Base-by-base conservation (phyloP, 257 asterid species). In the Mentha longifolia region DNA sequence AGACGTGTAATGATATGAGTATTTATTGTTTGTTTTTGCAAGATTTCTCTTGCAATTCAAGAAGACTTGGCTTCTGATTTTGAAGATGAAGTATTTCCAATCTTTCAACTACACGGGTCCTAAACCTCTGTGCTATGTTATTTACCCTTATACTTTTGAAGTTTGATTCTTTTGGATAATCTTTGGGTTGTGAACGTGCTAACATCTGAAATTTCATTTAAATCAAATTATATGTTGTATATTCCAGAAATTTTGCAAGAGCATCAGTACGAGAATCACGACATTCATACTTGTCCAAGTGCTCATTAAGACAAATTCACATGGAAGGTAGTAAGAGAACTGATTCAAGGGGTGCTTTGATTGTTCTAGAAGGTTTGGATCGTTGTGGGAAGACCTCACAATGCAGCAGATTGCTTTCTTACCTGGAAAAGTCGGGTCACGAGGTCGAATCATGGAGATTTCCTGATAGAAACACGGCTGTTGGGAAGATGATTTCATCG, bases 401-500 rank as follows among this genome's bases (percentile, higher is more conserved):
- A 70, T 89, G 90, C 74, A 74, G 83, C 72, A 81, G 85, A 65
- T 71, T 94, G 77, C 72, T 83, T 60, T 81, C 91, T 15, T 77
- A 83, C 85, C 76, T 94, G 65, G 77, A 80, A 68, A 87, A 81
- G 76, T 79, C 78, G 35, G 98, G 97, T 4, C 86, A 94, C 70
- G 74, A 89, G 5, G 93, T 85, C 72, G 98, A 94, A 67, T 81
- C 88, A 5, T 94, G 96, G 93, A 88, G 99, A 75, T 94, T 88
- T 84, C 99, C 99, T 37, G 97, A 94, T 77, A 88, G 99, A 86
- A 87, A 81, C 70, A 88, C 99, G 0, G 89, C 84, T 15, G 95
- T 94, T 46, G 99, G 97, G 28, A 90, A 92, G 76, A 94, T 94
- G 99, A 94, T 94, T 62, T 94, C 99, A 50, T 88, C 97, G 11